phyloP scores from a whole-genome alignment of 164 flowering plant genomes.

The Vitis labrusca region DNA sequence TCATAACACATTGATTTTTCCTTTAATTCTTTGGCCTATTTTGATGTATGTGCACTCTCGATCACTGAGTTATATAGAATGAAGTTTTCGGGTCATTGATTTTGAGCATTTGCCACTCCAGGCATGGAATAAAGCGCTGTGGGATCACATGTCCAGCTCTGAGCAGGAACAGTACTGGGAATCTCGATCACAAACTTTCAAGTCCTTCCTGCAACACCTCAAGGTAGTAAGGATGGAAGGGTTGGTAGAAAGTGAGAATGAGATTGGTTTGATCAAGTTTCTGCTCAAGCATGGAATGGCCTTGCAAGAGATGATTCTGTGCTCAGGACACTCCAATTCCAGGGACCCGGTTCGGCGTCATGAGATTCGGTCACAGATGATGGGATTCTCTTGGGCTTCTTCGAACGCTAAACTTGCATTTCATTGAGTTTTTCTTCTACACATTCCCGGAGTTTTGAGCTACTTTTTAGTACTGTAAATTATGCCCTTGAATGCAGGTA shows the following conservation, averaged over 20 bases:
- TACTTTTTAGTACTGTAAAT: no score
- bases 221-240: conserved; percentile 46
- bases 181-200: conserved; percentile 30
- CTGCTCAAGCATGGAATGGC: conserved; percentile 53
- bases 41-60: not conserved
- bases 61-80: no score
- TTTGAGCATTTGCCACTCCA: conserved; percentile 12
- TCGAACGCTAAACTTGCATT: conserved; percentile 41
- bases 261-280: conserved; percentile 44
- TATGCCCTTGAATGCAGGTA: no score
- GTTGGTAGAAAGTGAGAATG: conserved; percentile 39
- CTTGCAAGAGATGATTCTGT: conserved; percentile 39
- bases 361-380: conserved; percentile 39
- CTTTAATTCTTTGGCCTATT: no score
- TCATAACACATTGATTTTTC: no score
- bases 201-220: conserved; percentile 38
- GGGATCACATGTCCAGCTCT: conserved; percentile 29
- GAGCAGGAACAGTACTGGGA: conserved; percentile 50
- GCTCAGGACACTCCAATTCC: conserved; percentile 16
- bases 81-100: not conserved
- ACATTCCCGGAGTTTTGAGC: not conserved
- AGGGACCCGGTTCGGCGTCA: conserved; percentile 29
- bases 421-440: not conserved
- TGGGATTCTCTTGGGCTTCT: conserved; percentile 50
- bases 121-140: conserved; percentile 40